Conservation (phyloP, 2,329 filamentous ascomycete species). For the Curvularia lunata region DNA sequence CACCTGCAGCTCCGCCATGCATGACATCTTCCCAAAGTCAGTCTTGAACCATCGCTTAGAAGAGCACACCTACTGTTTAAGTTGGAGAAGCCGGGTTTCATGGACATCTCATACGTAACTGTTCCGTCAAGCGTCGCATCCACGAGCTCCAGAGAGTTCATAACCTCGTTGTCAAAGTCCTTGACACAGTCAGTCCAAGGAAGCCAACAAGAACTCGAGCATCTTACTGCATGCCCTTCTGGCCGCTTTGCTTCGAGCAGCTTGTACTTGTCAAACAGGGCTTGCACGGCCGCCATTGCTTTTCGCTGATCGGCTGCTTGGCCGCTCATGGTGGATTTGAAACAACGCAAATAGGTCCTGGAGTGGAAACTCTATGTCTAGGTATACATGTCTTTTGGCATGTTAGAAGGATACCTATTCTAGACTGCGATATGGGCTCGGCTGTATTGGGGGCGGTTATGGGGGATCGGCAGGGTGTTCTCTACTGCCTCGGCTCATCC, state of each 20-base stretch:
- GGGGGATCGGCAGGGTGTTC: conserved; percentile 10
- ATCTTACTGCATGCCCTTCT: conserved; percentile 40
- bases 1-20: conserved; percentile 50
- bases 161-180: conserved; percentile 49
- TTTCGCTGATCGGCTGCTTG: conserved; percentile 35
- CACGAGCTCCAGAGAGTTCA: conserved; percentile 46
- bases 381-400: neutral
- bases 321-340: conserved; percentile 29
- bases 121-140: conserved; percentile 47
- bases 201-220: neutral
- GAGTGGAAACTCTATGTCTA: neutral
- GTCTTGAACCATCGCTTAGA: neutral
- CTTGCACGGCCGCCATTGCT: conserved; percentile 47
- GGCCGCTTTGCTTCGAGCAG: conserved; percentile 41
- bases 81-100: conserved; percentile 48
- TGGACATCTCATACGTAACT: conserved; percentile 44
- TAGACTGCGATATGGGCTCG: neutral
- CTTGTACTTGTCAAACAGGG: conserved; percentile 48
- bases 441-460: neutral
- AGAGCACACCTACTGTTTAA: conserved; percentile 40
- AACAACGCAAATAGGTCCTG: neutral
- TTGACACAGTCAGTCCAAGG: conserved; percentile 17
- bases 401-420: neutral
- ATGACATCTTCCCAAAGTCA: conserved; percentile 45
- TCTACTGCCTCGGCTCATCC: conserved; percentile 16